phyloP scores from a whole-genome alignment of 2,329 filamentous ascomycete species.

The Daldinia sp. region DNA sequence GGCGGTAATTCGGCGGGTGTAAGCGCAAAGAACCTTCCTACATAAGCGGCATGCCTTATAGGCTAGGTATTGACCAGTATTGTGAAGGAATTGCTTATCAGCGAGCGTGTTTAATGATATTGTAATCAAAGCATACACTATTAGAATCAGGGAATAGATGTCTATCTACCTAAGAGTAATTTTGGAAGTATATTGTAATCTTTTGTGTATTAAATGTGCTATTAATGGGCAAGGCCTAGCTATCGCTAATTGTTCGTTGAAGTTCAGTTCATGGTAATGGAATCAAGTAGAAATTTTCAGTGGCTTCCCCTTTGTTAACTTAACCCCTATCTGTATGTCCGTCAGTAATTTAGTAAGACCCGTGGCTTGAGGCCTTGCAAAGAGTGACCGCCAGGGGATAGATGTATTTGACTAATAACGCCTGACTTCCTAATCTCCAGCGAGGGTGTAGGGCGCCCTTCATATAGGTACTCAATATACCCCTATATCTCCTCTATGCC shows the following conservation, averaged over 20 bases:
- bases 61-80: neutral
- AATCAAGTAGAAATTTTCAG: too few species aligned
- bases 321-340: neutral
- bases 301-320: neutral
- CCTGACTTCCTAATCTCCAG: too few species aligned
- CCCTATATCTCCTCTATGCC: too few species aligned
- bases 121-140: neutral
- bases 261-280: too few species aligned
- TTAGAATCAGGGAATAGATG: conserved; percentile 1
- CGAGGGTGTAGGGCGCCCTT: too few species aligned
- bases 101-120: conserved; percentile 4
- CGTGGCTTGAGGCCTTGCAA: too few species aligned
- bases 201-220: neutral
- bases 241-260: too few species aligned
- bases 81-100: conserved; percentile 8
- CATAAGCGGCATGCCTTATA: too few species aligned
- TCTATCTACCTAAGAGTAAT: neutral
- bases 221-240: neutral
- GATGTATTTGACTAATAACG: too few species aligned
- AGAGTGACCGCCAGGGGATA: too few species aligned
- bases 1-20: neutral
- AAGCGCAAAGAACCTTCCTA: neutral
- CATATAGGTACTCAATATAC: neutral
- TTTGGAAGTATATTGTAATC: too few species aligned
- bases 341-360: too few species aligned